Base-by-base conservation (phyloP, 371 early-diverging fungal species). In the Capillidium rhysosporum region DNA sequence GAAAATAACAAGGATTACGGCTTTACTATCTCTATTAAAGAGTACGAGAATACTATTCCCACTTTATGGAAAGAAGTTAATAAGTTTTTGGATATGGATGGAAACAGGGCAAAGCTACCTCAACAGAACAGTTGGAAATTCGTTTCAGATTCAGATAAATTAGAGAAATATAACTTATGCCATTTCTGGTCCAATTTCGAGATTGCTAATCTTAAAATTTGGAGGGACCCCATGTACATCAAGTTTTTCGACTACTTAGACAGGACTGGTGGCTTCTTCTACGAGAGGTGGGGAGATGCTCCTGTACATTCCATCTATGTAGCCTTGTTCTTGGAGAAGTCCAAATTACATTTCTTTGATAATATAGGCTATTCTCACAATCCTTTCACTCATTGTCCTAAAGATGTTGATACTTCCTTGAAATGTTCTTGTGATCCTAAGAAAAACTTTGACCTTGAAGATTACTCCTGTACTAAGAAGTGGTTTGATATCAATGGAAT, bases 161-260 rank as follows among this genome's bases (percentile, higher is more conserved):
- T 59, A 12, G 31, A 61, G 43, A 58, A 43, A 3, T 66, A 63
- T 52, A 64, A 64, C 44, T 54, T 66, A 41, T 91, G 93, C 60
- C 94, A 94, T 59, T 96, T 92, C 59, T 93, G 96, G 95, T 84
- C 86, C 38, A 96, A 94, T 59, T 95, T 96, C 72, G 96, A 95
- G 65, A 89, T 96, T 53, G 96, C 71, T n/a, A 75, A 76, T 60
- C 70, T 95, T 58, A 72, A 79, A 20, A 83, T 91, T 61, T 80
- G 82, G 60, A 70, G 91, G 57, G 66, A 73, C 18, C 61, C 68
- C 8, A 71, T 66, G 34, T 95, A 92, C 60, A 56, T 63, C 18
- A 63, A 67, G 9, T 90, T 71, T 58, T 95, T 96, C 64, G 72
- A 87, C 18, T 80, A 75, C 57, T 63, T 96, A 25, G 95, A 96